Conservation (phyloP, 208 protist species). For the Crithidia acanthocephali region DNA sequence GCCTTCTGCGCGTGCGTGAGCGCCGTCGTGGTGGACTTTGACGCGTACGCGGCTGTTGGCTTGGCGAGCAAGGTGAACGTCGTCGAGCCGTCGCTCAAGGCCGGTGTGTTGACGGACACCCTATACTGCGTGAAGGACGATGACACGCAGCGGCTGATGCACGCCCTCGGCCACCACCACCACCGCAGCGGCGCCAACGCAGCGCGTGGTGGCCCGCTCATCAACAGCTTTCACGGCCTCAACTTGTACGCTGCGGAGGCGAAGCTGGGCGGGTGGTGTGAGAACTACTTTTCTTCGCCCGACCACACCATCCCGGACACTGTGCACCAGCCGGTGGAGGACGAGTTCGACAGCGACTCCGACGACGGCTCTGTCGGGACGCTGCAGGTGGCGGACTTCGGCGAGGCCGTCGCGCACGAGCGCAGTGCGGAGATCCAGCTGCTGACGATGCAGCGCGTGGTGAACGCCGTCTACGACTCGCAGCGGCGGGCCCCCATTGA, state of each 20-base stretch:
- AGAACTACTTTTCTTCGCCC: constrained; percentile 41
- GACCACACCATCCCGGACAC: constrained; percentile 31
- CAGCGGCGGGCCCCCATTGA: constrained; percentile 55
- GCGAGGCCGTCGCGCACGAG: constrained; percentile 81
- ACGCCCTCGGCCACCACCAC: constrained; percentile 19
- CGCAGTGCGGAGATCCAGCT: constrained; percentile 76
- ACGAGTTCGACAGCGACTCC: constrained; percentile 57
- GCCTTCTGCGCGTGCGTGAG: constrained; percentile 59
- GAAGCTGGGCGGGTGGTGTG: constrained; percentile 56
- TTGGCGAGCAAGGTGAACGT: constrained; percentile 12
- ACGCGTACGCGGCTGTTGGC: constrained; percentile 9
- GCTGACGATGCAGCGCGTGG: constrained; percentile 74
- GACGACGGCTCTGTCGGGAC: constrained; percentile 27
- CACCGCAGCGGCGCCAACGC: constrained; percentile 15
- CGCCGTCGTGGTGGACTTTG: constrained; percentile 61
- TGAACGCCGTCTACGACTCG: constrained; percentile 87
- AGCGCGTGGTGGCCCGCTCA: not conserved
- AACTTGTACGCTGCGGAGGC: constrained; percentile 38
- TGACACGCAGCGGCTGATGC: constrained; percentile 20
- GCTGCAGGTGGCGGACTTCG: constrained; percentile 49
- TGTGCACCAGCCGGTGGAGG: constrained; percentile 30
- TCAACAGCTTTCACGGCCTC: constrained; percentile 20
- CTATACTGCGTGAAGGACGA: constrained; percentile 37
- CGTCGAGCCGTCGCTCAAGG: constrained; percentile 28
- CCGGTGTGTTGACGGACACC: constrained; percentile 48